Conservation (phyloP, 2,329 filamentous ascomycete species). For the Penicillium decumbens region DNA sequence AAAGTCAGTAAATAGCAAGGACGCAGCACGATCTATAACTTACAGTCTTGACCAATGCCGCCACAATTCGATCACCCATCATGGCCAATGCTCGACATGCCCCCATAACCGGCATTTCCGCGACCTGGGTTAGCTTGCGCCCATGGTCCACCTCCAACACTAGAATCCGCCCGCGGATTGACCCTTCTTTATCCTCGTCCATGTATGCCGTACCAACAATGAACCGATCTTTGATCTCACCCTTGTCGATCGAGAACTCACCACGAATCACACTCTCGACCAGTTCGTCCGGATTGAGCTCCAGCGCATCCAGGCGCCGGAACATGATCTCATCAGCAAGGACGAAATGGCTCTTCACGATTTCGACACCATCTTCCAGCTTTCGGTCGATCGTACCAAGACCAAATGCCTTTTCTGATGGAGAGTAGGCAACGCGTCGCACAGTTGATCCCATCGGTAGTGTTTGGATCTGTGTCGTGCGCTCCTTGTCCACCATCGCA, state of each 20-base stretch:
- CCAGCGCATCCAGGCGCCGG: conserved; percentile 66
- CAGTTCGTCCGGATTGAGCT: conserved; percentile 65
- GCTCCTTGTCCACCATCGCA: conserved; percentile 73
- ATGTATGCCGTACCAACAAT: conserved; percentile 84
- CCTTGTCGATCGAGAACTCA: conserved; percentile 60
- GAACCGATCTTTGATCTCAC: conserved; percentile 65
- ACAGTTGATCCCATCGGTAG: conserved; percentile 77
- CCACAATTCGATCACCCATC: conserved; percentile 72
- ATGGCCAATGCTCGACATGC: conserved; percentile 75
- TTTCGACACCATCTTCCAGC: conserved; percentile 65
- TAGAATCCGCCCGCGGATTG: conserved; percentile 70
- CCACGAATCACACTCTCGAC: conserved; percentile 80
- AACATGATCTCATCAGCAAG: conserved; percentile 90
- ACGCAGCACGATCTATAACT: conserved; percentile 17
- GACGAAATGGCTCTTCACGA: conserved; percentile 73
- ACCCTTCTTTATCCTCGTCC: conserved; percentile 54
- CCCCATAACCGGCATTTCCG: conserved; percentile 66
- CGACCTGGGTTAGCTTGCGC: conserved; percentile 66
- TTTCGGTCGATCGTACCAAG: conserved; percentile 78
- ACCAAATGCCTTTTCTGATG: conserved; percentile 73
- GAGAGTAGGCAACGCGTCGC: conserved; percentile 78
- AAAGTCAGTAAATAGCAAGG: conserved; percentile 12
- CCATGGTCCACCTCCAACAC: conserved; percentile 72
- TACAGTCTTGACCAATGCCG: conserved; percentile 84
- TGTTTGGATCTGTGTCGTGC: conserved; percentile 82